Base-by-base conservation (phyloP, 1,139 yeast genomes). In the Barnettozyma hawaiiensis region DNA sequence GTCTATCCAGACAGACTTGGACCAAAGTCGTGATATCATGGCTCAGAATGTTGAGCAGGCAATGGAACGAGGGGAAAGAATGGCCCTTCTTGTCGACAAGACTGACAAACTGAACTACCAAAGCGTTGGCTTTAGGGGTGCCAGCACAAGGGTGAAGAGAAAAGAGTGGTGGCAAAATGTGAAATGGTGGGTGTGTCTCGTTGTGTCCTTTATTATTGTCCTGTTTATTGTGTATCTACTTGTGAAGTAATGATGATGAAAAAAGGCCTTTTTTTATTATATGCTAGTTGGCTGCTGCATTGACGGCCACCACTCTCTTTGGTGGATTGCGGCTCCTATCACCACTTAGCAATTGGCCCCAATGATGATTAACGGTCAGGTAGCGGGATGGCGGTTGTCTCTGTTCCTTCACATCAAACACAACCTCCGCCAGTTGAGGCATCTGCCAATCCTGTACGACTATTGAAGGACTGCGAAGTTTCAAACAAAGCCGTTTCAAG, bases 31-130 rank as follows among this genome's bases (percentile, higher is more conserved):
- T 32, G 69, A 68, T 35, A 60, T 80, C 39, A 74, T 80, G 81
- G 71, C 76, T 53, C 81, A 77, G 44, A 80, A 79, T 52, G 76
- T 80, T 44, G 80, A 76, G 50, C 76, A 74, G 54, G 65, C 86
- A 4, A 65, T 86, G 55, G 81, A 78, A 55, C 71, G 96, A 43
- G 95, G 94, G 3, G 95, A 86, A 54, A 74, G 85, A 48, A 78
- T 86, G 46, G 75, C 75, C 50, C 61, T 76, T 40, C 68, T 86
- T 49, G 92, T 86, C n/a, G 82, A 81, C 58, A 87, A 87, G 59
- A 86, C 96, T 2, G 89, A 84, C 53, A 67, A 80, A 38, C 71
- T 86, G 60, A 83, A 81, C 47, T 69, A 74, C n/a, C 70, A 79
- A 20, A 76, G 92, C 0, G 76, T 71, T 63, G 75, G 81, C 31